A percentile compares a stretch with the other conserved stretches of the same genome.
phyloP scores from a whole-genome alignment of 2,329 filamentous ascomycete genomes.

The Dryadomyces quercivorus region DNA sequence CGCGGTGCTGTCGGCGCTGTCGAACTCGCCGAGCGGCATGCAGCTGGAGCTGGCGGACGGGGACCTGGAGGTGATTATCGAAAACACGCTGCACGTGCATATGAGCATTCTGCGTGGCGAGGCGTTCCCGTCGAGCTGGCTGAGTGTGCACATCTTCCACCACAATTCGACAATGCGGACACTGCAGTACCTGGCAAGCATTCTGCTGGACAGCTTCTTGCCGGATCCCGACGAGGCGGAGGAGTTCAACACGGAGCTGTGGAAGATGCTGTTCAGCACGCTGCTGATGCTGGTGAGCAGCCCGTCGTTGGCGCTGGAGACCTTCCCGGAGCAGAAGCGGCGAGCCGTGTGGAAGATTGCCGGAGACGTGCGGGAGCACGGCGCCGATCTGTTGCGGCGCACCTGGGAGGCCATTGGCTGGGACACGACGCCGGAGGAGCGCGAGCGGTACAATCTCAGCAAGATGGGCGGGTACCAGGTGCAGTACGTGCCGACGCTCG shows the following conservation, averaged over 20 bases:
- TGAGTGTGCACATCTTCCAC: conserved; percentile 87
- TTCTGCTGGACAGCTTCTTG: conserved; percentile 72
- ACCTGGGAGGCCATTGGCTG: conserved; percentile 96
- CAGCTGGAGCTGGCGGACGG: conserved; percentile 63
- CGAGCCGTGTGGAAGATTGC: conserved; percentile 98
- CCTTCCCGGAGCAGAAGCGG: conserved; percentile 92
- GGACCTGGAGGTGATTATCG: conserved; percentile 62
- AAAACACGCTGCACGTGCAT: conserved; percentile 70
- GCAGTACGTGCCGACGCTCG: conserved; percentile 87
- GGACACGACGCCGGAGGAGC: conserved; percentile 77
- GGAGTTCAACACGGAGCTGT: conserved; percentile 81
- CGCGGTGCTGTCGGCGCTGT: conserved; percentile 71
- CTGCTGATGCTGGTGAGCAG: conserved; percentile 83
- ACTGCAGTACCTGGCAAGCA: conserved; percentile 67
- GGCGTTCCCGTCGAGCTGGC: conserved; percentile 79
- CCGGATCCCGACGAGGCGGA: conserved; percentile 87
- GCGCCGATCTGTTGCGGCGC: conserved; percentile 69
- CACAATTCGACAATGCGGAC: conserved; percentile 82
- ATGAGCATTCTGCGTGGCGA: conserved; percentile 83
- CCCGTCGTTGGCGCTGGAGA: conserved; percentile 79
- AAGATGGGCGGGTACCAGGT: conserved; percentile 96
- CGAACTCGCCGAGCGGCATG: conserved; percentile 61
- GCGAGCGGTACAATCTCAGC: conserved; percentile 60
- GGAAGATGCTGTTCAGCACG: conserved; percentile 87
- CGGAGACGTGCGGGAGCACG: conserved; percentile 85